phyloP scores from a whole-genome alignment of 1,284 basidiomycete genomes.

The Boletus semigastroideus region DNA sequence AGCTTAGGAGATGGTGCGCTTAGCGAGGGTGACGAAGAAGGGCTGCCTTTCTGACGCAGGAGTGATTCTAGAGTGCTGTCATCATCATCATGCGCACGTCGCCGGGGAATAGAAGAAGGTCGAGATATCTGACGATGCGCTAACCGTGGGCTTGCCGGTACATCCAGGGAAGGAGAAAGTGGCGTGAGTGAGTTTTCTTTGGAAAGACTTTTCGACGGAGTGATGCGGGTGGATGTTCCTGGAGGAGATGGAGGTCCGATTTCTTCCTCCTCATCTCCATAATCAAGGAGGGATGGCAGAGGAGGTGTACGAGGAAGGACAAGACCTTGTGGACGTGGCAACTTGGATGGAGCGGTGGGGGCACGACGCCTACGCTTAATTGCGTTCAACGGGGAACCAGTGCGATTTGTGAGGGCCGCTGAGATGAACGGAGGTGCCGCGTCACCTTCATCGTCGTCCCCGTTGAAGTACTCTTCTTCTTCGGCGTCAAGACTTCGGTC shows the following conservation, averaged over 20 bases:
- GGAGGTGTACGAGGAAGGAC: slow-evolving; percentile 46
- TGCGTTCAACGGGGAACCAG: slow-evolving; percentile 36
- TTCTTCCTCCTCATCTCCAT: slow-evolving; percentile 58
- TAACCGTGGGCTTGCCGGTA: slow-evolving; percentile 40
- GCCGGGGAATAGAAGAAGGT: slow-evolving; percentile 39
- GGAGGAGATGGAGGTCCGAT: slow-evolving; percentile 21
- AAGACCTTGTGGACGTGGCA: slow-evolving; percentile 40
- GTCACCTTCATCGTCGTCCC: slow-evolving; percentile 57
- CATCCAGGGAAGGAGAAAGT: slow-evolving; percentile 28
- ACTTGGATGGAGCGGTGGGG: slow-evolving; percentile 37
- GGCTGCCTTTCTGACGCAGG: slow-evolving; percentile 41
- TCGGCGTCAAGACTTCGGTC: slow-evolving; percentile 60
- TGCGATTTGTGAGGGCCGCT: slow-evolving; percentile 35
- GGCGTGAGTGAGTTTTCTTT: slow-evolving; percentile 18
- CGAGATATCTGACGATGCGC: slow-evolving; percentile 42
- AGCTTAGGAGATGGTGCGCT: slow-evolving; percentile 33
- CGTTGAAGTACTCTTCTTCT: slow-evolving; percentile 92
- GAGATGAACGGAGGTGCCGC: slow-evolving; percentile 37
- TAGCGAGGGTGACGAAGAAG: slow-evolving; percentile 45
- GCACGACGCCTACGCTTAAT: slow-evolving; percentile 62
- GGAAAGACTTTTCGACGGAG: slow-evolving; percentile 8
- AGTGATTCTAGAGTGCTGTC: slow-evolving; percentile 56
- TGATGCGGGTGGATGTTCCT: slow-evolving; percentile 8
- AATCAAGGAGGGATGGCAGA: slow-evolving; percentile 66
- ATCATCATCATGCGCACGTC: slow-evolving; percentile 40